phyloP scores from a whole-genome alignment of 352 stramenopile genomes.

The Globisporangium acanthophoron region DNA sequence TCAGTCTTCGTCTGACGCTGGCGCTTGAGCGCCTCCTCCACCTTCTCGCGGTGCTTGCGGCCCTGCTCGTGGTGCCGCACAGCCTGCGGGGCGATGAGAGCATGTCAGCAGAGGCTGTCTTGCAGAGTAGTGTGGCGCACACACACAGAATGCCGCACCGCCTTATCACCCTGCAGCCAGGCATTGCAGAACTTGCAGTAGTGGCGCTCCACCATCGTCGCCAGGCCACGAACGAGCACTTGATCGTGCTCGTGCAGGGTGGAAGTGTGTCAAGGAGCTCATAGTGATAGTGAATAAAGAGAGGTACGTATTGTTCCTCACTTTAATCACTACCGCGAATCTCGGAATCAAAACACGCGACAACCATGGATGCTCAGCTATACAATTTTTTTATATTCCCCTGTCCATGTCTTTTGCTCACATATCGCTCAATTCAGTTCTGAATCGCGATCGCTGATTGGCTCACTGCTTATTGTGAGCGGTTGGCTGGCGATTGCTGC shows the following conservation, averaged over 20 bases:
- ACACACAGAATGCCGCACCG: conserved; percentile 22
- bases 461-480: neutral
- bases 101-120: too few relatives aligned
- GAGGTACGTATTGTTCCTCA: neutral
- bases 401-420: neutral
- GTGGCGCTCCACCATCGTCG: conserved; percentile 61
- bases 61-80: conserved; percentile 82
- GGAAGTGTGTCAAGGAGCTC: too few relatives aligned
- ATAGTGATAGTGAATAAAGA: neutral
- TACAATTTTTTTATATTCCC: neutral
- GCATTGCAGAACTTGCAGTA: conserved; percentile 89
- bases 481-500: conserved; percentile 21
- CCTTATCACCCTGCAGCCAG: conserved; percentile 80
- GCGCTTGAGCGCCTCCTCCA: conserved; percentile 63
- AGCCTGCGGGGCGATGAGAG: conserved; percentile 28
- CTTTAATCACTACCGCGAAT: too few relatives aligned
- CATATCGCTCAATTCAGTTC: neutral
- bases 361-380: neutral
- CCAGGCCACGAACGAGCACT: too few relatives aligned
- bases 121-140: too few relatives aligned
- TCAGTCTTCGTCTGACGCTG: conserved; percentile 71
- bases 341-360: neutral
- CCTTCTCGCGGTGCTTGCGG: conserved; percentile 64
- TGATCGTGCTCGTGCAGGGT: too few relatives aligned
- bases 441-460: neutral